Base-by-base conservation (phyloP, 2,329 filamentous ascomycete species). In the Aspergillus felis region DNA sequence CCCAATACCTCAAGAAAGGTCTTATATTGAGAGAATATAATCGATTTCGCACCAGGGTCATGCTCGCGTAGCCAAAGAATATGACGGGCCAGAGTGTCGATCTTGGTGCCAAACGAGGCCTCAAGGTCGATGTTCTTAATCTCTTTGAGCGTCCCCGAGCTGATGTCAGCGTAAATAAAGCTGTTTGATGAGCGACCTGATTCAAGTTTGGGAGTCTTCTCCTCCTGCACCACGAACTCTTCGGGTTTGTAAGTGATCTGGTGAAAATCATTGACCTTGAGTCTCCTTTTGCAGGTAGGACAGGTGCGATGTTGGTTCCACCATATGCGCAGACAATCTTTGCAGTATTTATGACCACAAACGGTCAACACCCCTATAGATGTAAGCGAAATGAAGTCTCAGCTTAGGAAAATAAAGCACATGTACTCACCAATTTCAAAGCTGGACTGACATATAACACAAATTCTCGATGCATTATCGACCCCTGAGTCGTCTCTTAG, bases 261-360 rank as follows among this genome's bases (percentile, higher is more conserved):
- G 69, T 95, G 90, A 51, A 97, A 83, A 69, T 94, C 91, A 1
- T 81, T 81, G 0, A 76, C 68, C 28, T 79, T 80, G 6, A 97
- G 77, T 1, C 78, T 79, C 49, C 81, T 83, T 71, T 96, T 96
- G 79, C 94, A 99, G 4, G 91, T 82, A 0, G 93, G 93, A 65
- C 93, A 97, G 53, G 84, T 93, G 20, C 81, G 83, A 64, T 92
- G 87, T 32, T 84, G 80, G 56, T 79, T 81, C 78, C 88, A 91
- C 94, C 94, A 97, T 12, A 86, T 65, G 41, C 81, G 80, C 64
- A 97, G 87, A 72, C 94, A 97, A 28, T 91, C 89, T 67, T 91
- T 92, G 78, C 93, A 97, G 70, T 92, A 97, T 62, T 91, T 86
- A 69, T 99, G 94, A 0, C 93, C 93, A 70, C 94, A 97, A 1